Percentiles rank a stretch among this genome's conserved stretches.
Conservation (phyloP, 495 filamentous ascomycete genomes). For the Neurospora sp. region DNA sequence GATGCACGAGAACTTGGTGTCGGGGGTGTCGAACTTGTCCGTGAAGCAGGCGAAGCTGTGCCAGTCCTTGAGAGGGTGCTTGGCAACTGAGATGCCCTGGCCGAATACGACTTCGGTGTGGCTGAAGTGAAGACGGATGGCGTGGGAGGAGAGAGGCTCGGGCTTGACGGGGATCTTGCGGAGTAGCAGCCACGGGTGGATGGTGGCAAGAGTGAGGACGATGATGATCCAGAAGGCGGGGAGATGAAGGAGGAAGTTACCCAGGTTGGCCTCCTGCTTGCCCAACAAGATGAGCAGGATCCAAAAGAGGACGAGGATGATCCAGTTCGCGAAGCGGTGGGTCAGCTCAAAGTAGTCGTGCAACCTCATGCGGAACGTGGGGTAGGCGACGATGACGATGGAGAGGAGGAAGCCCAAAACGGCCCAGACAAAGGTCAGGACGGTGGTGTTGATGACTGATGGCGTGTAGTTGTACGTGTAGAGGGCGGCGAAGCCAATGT, state of each 20-base stretch:
- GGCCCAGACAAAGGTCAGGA: constrained; percentile 24
- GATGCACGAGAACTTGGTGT: constrained; percentile 46
- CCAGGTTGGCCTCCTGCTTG: constrained; percentile 20
- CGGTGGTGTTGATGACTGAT: constrained; percentile 10
- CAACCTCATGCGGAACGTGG: constrained; percentile 38
- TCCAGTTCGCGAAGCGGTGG: constrained; percentile 59
- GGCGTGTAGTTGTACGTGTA: constrained; percentile 36
- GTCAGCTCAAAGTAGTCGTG: constrained; percentile 57
- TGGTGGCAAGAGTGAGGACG: constrained; percentile 46
- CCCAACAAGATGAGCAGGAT: constrained; percentile 47
- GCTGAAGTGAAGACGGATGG: constrained; percentile 57
- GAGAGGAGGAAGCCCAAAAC: constrained; percentile 30
- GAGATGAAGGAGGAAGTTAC: constrained; percentile 37
- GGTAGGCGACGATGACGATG: constrained; percentile 39
- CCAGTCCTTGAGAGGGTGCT: constrained; percentile 60
- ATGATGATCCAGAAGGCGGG: constrained; percentile 63
- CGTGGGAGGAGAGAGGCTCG: constrained; percentile 58
- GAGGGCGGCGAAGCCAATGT: constrained; percentile 38
- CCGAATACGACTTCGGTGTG: constrained; percentile 40
- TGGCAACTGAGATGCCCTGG: constrained; percentile 42
- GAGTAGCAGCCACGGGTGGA: constrained; percentile 59
- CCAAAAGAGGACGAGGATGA: constrained; percentile 51
- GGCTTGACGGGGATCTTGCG: constrained; percentile 49
- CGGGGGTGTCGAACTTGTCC: constrained; percentile 23
- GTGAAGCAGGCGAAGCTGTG: constrained; percentile 73